phyloP scores from a whole-genome alignment of 2,329 filamentous ascomycete genomes.

The Neonectria magnoliae region DNA sequence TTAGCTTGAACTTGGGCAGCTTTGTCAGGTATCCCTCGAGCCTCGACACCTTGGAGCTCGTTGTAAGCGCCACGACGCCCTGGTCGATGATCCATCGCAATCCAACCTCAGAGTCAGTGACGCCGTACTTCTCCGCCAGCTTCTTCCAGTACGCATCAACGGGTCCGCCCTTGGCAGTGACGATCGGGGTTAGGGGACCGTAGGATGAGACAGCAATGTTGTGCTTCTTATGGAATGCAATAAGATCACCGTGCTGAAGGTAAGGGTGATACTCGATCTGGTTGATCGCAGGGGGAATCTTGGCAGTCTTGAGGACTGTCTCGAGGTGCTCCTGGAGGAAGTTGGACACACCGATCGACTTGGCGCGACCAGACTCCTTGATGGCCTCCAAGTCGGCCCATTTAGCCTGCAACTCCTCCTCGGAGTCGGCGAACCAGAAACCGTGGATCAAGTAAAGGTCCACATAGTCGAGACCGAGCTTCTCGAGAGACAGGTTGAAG shows the following conservation, averaged over 20 bases:
- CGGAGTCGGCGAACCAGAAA: constrained; percentile 62
- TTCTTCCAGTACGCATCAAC: constrained; percentile 61
- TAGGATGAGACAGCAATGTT: constrained; percentile 67
- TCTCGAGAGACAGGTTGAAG: constrained; percentile 69
- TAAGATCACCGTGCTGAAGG: constrained; percentile 69
- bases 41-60: constrained; percentile 66
- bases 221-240: constrained; percentile 67
- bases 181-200: constrained; percentile 63
- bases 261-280: constrained; percentile 87
- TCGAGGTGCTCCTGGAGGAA: constrained; percentile 69
- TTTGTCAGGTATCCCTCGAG: constrained; percentile 65
- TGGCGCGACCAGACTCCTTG: constrained; percentile 71
- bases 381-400: constrained; percentile 74
- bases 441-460: constrained; percentile 75
- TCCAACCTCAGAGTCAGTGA: constrained; percentile 64
- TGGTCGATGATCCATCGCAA: constrained; percentile 70
- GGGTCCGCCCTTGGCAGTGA: constrained; percentile 60
- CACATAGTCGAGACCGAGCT: constrained; percentile 75
- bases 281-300: constrained; percentile 74
- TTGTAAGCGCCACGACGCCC: constrained; percentile 67
- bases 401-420: constrained; percentile 64
- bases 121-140: constrained; percentile 67
- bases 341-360: constrained; percentile 82
- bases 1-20: constrained; percentile 66
- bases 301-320: constrained; percentile 65